Evolutionary conservation across 768 basidiomycete genomes (phyloP).

Genomic region (Suillus subalutaceus): DNA sequence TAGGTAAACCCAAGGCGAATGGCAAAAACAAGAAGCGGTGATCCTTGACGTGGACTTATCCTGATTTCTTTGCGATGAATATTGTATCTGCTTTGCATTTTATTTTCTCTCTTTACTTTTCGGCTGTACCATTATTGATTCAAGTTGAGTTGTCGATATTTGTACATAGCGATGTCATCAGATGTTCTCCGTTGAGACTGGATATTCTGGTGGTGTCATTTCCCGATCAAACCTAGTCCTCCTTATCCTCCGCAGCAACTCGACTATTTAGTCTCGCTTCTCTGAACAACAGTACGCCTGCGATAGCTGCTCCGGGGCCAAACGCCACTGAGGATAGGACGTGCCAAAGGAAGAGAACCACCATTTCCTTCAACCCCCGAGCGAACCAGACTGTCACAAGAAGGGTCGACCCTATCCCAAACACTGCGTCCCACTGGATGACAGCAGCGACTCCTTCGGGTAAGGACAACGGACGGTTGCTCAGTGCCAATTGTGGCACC

Average conservation of each 20-base stretch:
- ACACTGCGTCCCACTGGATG: conserved; percentile 53
- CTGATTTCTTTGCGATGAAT: conserved; percentile 10
- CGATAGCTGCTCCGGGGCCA: conserved; percentile 56
- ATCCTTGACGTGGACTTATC: conserved; percentile 15
- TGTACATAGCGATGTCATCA: neutral
- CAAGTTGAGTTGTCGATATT: neutral
- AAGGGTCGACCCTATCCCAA: conserved; percentile 43
- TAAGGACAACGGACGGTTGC: conserved; percentile 7
- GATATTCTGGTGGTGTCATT: conserved; percentile 4
- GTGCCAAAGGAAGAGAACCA: conserved; percentile 46
- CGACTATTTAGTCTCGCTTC: conserved; percentile 38
- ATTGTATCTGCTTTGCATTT: conserved; percentile 13
- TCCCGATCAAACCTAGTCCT: neutral
- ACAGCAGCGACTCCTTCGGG: conserved; percentile 36
- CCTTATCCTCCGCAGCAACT: conserved; percentile 4
- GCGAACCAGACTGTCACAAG: conserved; percentile 55
- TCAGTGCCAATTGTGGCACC: conserved; percentile 14
- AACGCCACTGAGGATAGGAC: conserved; percentile 41
- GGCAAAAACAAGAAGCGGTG: conserved; percentile 43
- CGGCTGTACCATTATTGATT: conserved; percentile 15
- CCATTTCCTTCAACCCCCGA: conserved; percentile 31
- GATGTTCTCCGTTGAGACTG: neutral
- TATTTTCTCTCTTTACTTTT: conserved; percentile 8
- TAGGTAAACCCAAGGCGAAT: conserved; percentile 39
- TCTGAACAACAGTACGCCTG: conserved; percentile 51